A percentile compares a stretch with the other conserved stretches of the same genome.
phyloP scores from a whole-genome alignment of 352 stramenopile genomes.

The Phytophthora hibernalis region DNA sequence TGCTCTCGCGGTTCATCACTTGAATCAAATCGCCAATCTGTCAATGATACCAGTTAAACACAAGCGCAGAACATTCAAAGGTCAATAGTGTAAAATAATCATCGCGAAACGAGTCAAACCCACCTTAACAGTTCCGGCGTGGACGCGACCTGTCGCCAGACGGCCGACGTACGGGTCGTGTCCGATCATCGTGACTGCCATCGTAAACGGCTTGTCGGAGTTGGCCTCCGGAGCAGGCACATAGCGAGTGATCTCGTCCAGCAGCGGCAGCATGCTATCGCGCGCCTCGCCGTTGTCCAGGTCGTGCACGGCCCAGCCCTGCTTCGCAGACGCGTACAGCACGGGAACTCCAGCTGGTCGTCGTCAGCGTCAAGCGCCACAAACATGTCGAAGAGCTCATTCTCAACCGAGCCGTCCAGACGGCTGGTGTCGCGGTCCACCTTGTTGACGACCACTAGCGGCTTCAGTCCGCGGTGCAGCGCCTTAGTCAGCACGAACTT shows the following conservation, averaged over 20 bases:
- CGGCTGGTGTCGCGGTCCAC: constrained; percentile 94
- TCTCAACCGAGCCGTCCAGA: constrained; percentile 95
- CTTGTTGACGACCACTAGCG: constrained; percentile 99
- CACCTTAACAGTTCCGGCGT: constrained; percentile 90
- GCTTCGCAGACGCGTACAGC: constrained; percentile 95
- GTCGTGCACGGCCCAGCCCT: constrained; percentile 95
- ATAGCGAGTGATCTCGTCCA: constrained; percentile 96
- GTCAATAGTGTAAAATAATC: constrained; percentile 6
- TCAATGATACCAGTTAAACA: not conserved
- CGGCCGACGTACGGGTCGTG: constrained; percentile 98
- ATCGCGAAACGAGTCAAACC: not conserved
- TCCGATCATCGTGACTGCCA: constrained; percentile 96
- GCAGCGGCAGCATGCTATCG: constrained; percentile 94
- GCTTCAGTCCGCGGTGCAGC: constrained; percentile 92
- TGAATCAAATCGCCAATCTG: constrained; percentile 90
- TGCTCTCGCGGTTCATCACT: constrained; percentile 89
- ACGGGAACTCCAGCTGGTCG: constrained; percentile 98
- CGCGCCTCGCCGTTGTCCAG: constrained; percentile 73
- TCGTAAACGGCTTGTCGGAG: constrained; percentile 91
- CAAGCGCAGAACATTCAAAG: not conserved
- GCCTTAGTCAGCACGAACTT: constrained; percentile 99
- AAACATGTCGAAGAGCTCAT: constrained; percentile 98
- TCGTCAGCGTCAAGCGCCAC: constrained; percentile 93
- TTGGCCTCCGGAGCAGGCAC: constrained; percentile 91
- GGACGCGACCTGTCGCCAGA: constrained; percentile 96